Percentiles rank a stretch among this genome's conserved stretches.
These are phyloP conservation scores for Protea cynaroides DNA, from an alignment of 164 flowering plant genomes.

Conservation along the genomic window DNA sequence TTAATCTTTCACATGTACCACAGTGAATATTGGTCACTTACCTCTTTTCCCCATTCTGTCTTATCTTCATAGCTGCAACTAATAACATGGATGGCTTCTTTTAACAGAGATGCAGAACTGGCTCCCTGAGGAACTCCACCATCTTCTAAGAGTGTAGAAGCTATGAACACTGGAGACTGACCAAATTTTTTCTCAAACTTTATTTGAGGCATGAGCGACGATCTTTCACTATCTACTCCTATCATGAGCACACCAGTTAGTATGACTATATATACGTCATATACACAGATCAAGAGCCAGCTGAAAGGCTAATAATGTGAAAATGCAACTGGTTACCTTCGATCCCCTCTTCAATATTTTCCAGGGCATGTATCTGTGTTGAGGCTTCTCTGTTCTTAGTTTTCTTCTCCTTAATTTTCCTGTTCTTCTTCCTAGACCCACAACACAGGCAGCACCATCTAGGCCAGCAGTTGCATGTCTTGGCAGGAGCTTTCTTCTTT, in stretches of 20 bases:
- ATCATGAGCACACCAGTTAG: slow-evolving; percentile 9
- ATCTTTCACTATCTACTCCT: slow-evolving; percentile 46
- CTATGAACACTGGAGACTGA: slow-evolving; percentile 56
- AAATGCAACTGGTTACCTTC: slow-evolving; percentile 37
- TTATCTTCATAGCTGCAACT: slow-evolving; percentile 78
- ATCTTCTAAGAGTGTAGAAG: slow-evolving; percentile 48
- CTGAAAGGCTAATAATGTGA: neutral
- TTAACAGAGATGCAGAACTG: slow-evolving; percentile 45
- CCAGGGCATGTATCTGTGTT: slow-evolving; percentile 58
- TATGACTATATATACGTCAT: neutral
- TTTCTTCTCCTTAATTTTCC: slow-evolving; percentile 27
- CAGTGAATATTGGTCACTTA: slow-evolving; percentile 5
- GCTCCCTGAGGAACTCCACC: slow-evolving; percentile 50
- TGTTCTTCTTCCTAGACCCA: slow-evolving; percentile 37
- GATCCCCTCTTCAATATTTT: slow-evolving; percentile 57
- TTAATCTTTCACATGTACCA: neutral
- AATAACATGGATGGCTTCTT: slow-evolving; percentile 74
- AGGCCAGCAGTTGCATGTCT: slow-evolving; percentile 72
- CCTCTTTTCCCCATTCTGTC: slow-evolving; percentile 83
- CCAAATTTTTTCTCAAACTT: slow-evolving; percentile 66
- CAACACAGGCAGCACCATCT: slow-evolving; percentile 69
- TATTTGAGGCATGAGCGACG: slow-evolving; percentile 30
- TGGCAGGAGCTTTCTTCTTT: slow-evolving; percentile 51
- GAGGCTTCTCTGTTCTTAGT: slow-evolving; percentile 44
- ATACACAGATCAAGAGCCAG: neutral